phyloP scores from a whole-genome alignment of 2,329 filamentous ascomycete species.

The Dichotomopilus funicola region DNA sequence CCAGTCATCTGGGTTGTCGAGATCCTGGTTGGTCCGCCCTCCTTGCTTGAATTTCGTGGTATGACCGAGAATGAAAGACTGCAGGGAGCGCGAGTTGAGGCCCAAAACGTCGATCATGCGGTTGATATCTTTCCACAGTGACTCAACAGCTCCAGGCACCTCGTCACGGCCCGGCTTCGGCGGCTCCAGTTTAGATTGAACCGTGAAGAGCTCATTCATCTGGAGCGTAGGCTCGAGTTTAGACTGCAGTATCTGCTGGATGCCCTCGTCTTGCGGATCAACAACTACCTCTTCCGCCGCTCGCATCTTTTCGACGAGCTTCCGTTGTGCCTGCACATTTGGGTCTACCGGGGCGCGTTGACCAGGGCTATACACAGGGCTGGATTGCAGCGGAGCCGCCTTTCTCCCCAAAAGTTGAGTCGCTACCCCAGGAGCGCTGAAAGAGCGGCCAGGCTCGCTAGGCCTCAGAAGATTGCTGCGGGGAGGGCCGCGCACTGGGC shows the following conservation, averaged over 20 bases:
- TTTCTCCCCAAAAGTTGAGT: conserved; percentile 45
- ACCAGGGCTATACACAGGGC: conserved; percentile 28
- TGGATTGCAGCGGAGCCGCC: conserved; percentile 28
- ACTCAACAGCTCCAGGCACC: conserved; percentile 56
- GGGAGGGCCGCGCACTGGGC: conserved; percentile 56
- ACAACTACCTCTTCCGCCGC: conserved; percentile 51
- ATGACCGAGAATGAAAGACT: conserved; percentile 62
- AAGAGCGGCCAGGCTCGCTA: conserved; percentile 46
- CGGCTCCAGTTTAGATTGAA: conserved; percentile 31
- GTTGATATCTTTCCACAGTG: conserved; percentile 73
- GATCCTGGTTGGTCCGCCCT: conserved; percentile 56
- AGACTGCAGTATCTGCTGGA: conserved; percentile 56
- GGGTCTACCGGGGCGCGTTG: conserved; percentile 39
- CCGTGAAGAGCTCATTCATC: conserved; percentile 62
- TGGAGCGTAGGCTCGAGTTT: conserved; percentile 54
- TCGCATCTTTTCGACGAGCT: conserved; percentile 47
- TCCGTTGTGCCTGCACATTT: conserved; percentile 45
- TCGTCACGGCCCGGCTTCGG: conserved; percentile 15
- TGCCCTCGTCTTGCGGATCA: conserved; percentile 64
- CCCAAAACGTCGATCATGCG: conserved; percentile 93
- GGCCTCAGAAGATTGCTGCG: conserved; percentile 43
- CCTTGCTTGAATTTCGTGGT: conserved; percentile 45
- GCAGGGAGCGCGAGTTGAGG: conserved; percentile 67
- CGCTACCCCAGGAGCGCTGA: conserved; percentile 54
- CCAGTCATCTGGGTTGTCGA: conserved; percentile 65